Evolutionary conservation across 805 yeast genomes (phyloP), one percentile per base, ranked within the genome.

Genomic region (Ogataea nonfermentans): DNA sequence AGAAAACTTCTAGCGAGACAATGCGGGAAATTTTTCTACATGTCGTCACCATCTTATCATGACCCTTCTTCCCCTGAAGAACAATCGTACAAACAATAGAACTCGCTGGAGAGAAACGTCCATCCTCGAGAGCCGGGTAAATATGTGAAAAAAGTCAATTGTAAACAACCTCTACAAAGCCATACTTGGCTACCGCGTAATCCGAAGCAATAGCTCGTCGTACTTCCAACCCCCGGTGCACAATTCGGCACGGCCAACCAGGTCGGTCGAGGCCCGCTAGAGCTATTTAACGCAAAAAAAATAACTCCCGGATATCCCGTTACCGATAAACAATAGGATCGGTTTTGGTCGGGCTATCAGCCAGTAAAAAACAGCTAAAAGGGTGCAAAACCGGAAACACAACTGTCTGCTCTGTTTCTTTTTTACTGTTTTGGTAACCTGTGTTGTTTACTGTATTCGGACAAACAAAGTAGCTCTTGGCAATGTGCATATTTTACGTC

Each of bases 371-470:
- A 28, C 42, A 39, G 42, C 26, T 39, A 39, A 39, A 39, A 32
- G 15, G 26, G 22, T 28, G 16, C 24, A 16, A 7, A 16, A 29
- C 31, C 42, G 42, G 42, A 32, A 32, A 32, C 37, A 13, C 17
- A 15, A 24, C 26, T 30, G 34, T 23, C 35, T 30, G 12, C 35
- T 27, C 32, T 46, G 42, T 41, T 46, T 46, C 46, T 46, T 46
- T 46, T 46, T 41, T 37, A 29, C 46, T 35, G 30, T 43, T 40
- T 46, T 46, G 34, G 42, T 43, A 34, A 35, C 31, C 25, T 23
- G 25, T 32, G 32, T 37, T 37, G 46, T 44, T 46, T 46, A 41
- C 50, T 43, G 38, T 29, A 37, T 46, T 46, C 32, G 50, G 50
- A 46, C 47, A 37, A 37, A 30, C 40, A 40, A 30, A 30, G 39